Conservation (phyloP, 352 stramenopile species). For the Plasmopara halstedii region DNA sequence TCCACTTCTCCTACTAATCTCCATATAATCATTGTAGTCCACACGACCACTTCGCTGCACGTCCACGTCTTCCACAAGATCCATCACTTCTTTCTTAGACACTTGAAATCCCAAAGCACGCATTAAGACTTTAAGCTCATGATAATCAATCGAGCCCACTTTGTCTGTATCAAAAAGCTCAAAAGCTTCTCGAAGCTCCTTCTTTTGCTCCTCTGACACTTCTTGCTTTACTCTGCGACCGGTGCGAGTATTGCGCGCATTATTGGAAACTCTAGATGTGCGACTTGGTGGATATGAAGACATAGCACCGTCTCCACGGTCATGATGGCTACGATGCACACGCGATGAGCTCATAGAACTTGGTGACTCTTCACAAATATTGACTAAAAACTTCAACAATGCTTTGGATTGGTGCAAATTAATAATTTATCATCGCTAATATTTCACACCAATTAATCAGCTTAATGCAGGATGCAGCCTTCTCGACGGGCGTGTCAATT, state of each 20-base stretch:
- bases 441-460: not conserved
- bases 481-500: constrained; percentile 50
- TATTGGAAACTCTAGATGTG: constrained; percentile 6
- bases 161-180: constrained; percentile 92
- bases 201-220: constrained; percentile 76
- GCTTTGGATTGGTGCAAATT: too few relatives aligned
- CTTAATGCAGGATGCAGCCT: constrained; percentile 34
- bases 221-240: constrained; percentile 54
- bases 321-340: constrained; percentile 25
- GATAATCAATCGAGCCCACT: constrained; percentile 85
- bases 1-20: constrained; percentile 66
- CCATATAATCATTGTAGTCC: constrained; percentile 88
- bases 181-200: constrained; percentile 90
- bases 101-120: constrained; percentile 90
- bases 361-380: constrained; percentile 14
- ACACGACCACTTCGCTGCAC: constrained; percentile 76
- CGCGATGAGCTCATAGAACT: constrained; percentile 17
- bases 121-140: constrained; percentile 94
- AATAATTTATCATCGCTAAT: too few relatives aligned
- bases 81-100: constrained; percentile 83
- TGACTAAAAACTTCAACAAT: too few relatives aligned
- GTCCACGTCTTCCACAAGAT: constrained; percentile 86
- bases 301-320: constrained; percentile 19
- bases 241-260: constrained; percentile 4
- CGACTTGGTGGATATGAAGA: constrained; percentile 15